Base-by-base conservation (phyloP, 805 yeast species). In the Wickerhamiella sorbophila region DNA sequence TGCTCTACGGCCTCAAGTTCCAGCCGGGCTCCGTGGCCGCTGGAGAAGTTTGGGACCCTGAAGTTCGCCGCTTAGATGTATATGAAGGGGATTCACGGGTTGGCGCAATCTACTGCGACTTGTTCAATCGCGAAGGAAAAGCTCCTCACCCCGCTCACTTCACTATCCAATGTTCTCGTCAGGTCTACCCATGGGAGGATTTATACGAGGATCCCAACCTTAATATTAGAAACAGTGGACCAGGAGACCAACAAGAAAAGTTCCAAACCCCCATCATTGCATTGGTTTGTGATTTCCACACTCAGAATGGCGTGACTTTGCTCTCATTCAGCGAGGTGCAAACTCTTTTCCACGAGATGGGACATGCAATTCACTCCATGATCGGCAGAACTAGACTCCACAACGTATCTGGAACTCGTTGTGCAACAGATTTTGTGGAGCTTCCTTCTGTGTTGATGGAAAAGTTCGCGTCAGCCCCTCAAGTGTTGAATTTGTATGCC, bases 301-400 rank as follows among this genome's bases (percentile, higher is more conserved):
- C 53, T 1, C 43, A 45, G n/a, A 33, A 47, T 14, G 52, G 59
- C 9, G n/a, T 20, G 12, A 71, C 74, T 18, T 63, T 82, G 16
- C 61, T 88, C 32, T 67, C 78, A 10, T 66, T 83, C 44, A 72
- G 70, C 44, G 97, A 91, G 53, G 86, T 88, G 17, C 95, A 88
- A 52, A 91, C 98, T 0, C 64, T 91, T 16, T 91, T 91, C 64
- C 98, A 91, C 61, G 98, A 91, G 61, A 86, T 91, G 95, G 98
- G 98, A 1, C 98, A 91, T 60, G 97, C 97, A 1, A 81, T 91
- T 74, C 98, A 91, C 59, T 84, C 96, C 2, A 88, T 91, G 95
- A 63, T 91, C 17, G 98, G 97, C 0, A 71, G 88, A 47, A 91
- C 98, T 0, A 69, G 78, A 34, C 63, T 88, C 40, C 98, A 91